These are phyloP conservation scores for Stenogyne calaminthoides DNA, from an alignment of 305 asterid species.

Conservation along the genomic window DNA sequence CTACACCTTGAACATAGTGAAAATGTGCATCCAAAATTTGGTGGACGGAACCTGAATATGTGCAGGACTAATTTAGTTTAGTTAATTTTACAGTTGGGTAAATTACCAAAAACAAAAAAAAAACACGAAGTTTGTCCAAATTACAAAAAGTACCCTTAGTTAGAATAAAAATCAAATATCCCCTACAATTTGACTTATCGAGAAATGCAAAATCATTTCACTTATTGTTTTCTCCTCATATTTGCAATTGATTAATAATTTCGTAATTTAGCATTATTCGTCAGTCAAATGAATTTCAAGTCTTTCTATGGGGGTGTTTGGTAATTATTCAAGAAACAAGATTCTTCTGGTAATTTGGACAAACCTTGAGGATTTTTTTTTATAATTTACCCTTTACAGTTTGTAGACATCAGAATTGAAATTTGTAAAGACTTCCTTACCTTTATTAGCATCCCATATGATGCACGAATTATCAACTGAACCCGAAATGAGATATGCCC, in stretches of 20 bases:
- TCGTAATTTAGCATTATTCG: not conserved
- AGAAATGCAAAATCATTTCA: not conserved
- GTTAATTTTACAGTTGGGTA: not conserved
- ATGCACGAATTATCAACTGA: conserved; percentile 97
- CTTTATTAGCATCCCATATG: conserved; percentile 90
- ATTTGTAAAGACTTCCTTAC: conserved; percentile 38
- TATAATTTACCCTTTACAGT: not conserved
- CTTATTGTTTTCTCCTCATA: not conserved
- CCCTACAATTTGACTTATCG: not conserved
- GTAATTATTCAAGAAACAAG: not conserved
- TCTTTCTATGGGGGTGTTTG: not conserved
- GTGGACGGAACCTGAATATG: conserved; percentile 72
- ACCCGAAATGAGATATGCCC: conserved; percentile 83
- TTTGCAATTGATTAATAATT: not conserved
- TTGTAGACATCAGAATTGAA: conserved; percentile 5
- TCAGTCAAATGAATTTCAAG: not conserved
- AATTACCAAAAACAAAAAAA: not conserved
- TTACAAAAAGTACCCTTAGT: not conserved
- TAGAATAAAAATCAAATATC: not conserved
- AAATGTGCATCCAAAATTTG: conserved; percentile 90
- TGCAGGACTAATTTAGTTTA: conserved; percentile 15
- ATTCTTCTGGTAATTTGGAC: not conserved
- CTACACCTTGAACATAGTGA: conserved; percentile 98
- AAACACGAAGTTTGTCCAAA: not conserved
- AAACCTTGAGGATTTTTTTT: not conserved